Evolutionary conservation across 2,329 filamentous ascomycete genomes (phyloP).

Genomic region (Cyphellophora europaea): DNA sequence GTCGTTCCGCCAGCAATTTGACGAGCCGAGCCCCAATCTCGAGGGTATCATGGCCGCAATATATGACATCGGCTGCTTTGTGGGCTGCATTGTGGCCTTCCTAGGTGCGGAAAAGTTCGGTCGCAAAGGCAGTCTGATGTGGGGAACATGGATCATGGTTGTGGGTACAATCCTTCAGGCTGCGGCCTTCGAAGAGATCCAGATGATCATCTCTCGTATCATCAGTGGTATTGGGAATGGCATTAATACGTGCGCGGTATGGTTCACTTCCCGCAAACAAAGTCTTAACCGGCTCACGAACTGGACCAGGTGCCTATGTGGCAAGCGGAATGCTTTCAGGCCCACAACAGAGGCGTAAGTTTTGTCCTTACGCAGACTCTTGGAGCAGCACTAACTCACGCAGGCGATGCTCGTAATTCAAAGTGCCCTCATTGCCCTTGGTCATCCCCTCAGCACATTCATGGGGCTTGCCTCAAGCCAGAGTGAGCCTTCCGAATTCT

Average conservation of each 20-base stretch:
- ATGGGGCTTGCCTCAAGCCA: too few species aligned
- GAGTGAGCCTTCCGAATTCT: too few species aligned
- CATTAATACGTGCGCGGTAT: conserved; percentile 27
- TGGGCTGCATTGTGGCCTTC: conserved; percentile 20
- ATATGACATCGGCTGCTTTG: conserved; percentile 14
- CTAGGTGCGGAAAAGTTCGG: too few species aligned
- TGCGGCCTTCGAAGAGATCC: conserved; percentile 27
- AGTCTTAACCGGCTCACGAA: too few species aligned
- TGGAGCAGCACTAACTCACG: too few species aligned
- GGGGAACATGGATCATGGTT: conserved; percentile 30
- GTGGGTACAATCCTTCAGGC: conserved; percentile 33
- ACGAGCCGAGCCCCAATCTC: conserved; percentile 17
- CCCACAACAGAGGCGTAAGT: conserved; percentile 40
- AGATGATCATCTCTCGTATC: conserved; percentile 36
- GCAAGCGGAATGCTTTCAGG: conserved; percentile 37
- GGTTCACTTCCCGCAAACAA: too few species aligned
- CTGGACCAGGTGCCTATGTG: conserved; percentile 33
- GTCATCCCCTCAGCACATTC: too few species aligned
- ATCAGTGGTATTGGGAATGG: conserved; percentile 27
- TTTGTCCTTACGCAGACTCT: conserved; percentile 44
- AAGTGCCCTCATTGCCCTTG: too few species aligned
- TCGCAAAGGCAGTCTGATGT: too few species aligned
- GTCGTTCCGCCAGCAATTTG: conserved; percentile 9
- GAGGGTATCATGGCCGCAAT: conserved; percentile 18
- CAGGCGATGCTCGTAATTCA: too few species aligned